Base-by-base conservation (phyloP, 805 yeast genomes). In the Metschnikowia corniflorae region DNA sequence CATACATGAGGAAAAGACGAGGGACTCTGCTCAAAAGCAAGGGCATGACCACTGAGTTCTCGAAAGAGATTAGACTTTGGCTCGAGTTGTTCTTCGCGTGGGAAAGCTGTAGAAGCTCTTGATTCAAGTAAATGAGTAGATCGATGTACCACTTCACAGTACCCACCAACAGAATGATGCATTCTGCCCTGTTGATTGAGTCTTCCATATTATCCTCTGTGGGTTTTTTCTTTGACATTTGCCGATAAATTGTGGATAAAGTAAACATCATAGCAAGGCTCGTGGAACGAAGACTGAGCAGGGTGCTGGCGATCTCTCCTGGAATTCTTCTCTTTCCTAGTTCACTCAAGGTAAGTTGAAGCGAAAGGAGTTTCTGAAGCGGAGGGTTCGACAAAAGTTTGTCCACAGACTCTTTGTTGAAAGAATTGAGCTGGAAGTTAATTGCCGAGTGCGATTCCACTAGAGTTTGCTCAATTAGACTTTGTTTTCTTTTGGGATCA, bases 81-180 rank as follows among this genome's bases (percentile, higher is more conserved):
- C 40, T 28, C 5, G 51, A 44, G 29, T 51, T 39, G 16, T 44
- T 34, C 52, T 56, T 44, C 40, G 54, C 33, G 37, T 52, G 47
- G 16, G 61, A 42, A 18, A 80, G 49, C 22, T 79, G 73, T 16
- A 81, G 53, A 22, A 83, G 59, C 46, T 91, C 95, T 57, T 89
- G 95, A 37, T 80, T 76, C 26, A 86, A 55, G 44, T 76, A 78
- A 1, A 82, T 77, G 37, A 86, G 68, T 42, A 86, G 76, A 54
- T 88, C 96, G 21, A 86, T 73, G 47, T 86, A 74, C 96, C 97
- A 91, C 50, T 86, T 77, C 7, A 84, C 77, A 26, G 83, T 76
- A 0, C 97, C 97, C n/a, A 86, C 59, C 8, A 80, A 65, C 13
- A 68, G 62, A 29, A 80, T 65, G 3, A 83, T 69, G 43, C 78